A percentile compares a stretch with the other conserved stretches of the same genome.
phyloP scores from a whole-genome alignment of 768 basidiomycete genomes.

The Strobilomyces confusus region DNA sequence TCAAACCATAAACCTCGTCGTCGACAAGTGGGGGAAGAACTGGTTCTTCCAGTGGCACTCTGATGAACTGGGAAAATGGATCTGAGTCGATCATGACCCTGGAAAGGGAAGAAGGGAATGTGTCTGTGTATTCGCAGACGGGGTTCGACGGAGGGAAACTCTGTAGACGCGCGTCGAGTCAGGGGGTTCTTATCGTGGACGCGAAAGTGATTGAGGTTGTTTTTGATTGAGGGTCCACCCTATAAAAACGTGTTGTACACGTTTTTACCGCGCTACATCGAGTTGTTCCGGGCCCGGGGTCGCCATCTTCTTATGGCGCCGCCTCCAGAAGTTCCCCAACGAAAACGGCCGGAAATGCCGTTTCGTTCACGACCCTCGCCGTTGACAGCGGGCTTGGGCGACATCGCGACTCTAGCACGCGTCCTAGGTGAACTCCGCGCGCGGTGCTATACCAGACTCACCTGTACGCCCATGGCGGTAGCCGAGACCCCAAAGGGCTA shows the following conservation, averaged over 20 bases:
- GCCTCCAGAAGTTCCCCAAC: conserved; percentile 13
- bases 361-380: conserved; percentile 4
- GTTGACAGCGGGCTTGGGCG: conserved; percentile 14
- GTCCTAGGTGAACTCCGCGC: background rate
- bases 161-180: conserved; percentile 11
- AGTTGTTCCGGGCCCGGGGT: conserved; percentile 20
- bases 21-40: conserved; percentile 20
- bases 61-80: conserved; percentile 15
- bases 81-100: conserved; percentile 10
- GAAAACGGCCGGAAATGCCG: conserved; percentile 8
- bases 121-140: background rate
- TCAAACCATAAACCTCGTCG: conserved; percentile 16
- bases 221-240: conserved; percentile 34
- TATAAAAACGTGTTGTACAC: conserved; percentile 35
- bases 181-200: conserved; percentile 29
- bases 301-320: conserved; percentile 17
- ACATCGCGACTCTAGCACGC: background rate
- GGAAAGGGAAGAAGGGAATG: background rate
- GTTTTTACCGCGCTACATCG: conserved; percentile 25
- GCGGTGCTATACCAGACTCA: conserved; percentile 11
- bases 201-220: conserved; percentile 23
- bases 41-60: conserved; percentile 13
- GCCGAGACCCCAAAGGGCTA: no score
- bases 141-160: conserved; percentile 2
- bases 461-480: no score